Base-by-base conservation (phyloP, 768 basidiomycete species). In the Ramaria rubella region DNA sequence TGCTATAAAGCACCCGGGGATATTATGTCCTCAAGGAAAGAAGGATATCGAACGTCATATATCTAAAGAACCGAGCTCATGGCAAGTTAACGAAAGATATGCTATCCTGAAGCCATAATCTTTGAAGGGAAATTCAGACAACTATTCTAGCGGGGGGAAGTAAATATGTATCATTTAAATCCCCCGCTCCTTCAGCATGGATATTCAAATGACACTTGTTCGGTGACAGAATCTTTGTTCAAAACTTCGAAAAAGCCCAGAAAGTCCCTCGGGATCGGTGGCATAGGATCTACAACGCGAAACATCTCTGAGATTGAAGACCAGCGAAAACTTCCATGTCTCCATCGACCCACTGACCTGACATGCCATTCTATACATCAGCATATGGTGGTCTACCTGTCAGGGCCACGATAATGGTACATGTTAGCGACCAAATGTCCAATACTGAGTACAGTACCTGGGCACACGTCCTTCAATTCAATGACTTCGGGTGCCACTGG, bases 401-500 rank as follows among this genome's bases (percentile, higher is more conserved):
- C 61, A 97, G 74, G 24, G 98, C 78, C 71, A 98, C 95, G 63
- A 95, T 84, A 62, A 97, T 84, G 3, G 95, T 97, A 66, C 94
- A 96, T 1, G 85, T 95, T 60, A 99, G 71, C 0, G 93, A 95
- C 94, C 94, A 96, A 29, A 96, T 94, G 67, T 96, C 94, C 24
- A 90, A 87, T 64, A 93, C n/a, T n/a, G n/a, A n/a, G n/a, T n/a
- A n/a, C n/a, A n/a, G n/a, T n/a, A n/a, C n/a, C 93, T 0, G 86
- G 78, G n/a, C 89, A 87, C 7, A 94, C 90, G 3, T 94, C 94
- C 68, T 93, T 88, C 55, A 98, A 80, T 67, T 93, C 87, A 60
- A 99, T 98, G 50, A 97, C 90, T 70, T 99, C 95, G 2, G 95
- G 95, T 11, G 94, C 94, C 94, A 99, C 76, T 77, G 59, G 9